phyloP scores from a whole-genome alignment of 2,329 filamentous ascomycete genomes.

The Epichloe scottii region DNA sequence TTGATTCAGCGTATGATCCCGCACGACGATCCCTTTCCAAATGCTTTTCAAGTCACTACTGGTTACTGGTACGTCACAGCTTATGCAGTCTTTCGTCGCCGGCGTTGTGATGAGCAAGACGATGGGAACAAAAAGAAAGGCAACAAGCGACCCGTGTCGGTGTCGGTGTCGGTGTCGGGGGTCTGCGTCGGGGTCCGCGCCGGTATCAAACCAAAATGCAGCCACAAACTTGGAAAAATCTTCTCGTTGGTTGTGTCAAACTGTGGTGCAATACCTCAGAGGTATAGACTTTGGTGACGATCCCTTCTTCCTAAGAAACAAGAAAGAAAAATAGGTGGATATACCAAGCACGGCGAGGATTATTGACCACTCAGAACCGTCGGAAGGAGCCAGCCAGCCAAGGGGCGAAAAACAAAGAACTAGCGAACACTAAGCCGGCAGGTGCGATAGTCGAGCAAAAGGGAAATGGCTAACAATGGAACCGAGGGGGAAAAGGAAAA shows the following conservation, averaged over 20 bases:
- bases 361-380: background rate
- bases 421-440: slow-evolving; percentile 4
- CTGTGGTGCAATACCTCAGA: background rate
- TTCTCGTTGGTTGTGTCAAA: background rate
- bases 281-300: slow-evolving; percentile 1
- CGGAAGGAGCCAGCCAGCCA: background rate
- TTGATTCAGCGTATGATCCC: background rate
- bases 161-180: background rate
- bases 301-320: background rate
- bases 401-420: background rate
- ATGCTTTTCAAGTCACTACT: background rate
- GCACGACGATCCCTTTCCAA: background rate
- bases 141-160: background rate
- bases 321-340: background rate
- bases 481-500: background rate
- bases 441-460: background rate
- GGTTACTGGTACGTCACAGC: background rate
- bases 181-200: background rate
- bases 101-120: background rate
- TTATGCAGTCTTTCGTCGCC: background rate
- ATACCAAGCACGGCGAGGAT: background rate
- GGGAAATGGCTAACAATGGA: background rate
- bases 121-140: background rate
- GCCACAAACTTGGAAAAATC: background rate
- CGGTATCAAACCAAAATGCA: background rate